Evolutionary conservation across 257 asterid genomes (phyloP), one percentile per base, ranked within the genome.

Genomic region (Schizonepeta tenuifolia): DNA sequence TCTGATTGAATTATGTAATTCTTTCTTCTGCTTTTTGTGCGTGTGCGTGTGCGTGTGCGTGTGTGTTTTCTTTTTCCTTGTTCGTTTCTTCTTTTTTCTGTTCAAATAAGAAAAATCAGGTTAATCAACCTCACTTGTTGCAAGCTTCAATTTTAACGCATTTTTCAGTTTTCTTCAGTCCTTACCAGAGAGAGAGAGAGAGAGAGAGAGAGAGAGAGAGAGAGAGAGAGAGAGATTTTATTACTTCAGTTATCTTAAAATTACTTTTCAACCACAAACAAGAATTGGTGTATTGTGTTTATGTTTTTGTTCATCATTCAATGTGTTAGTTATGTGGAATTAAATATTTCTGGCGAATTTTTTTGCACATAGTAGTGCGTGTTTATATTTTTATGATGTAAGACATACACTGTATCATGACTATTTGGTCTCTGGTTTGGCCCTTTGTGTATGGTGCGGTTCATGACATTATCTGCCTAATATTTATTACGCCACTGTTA

Each of bases 401-500:
- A 33, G 57, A 72, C 18, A 56, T 65, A 56, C 44, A 53, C 5
- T 33, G 47, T 9, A 70, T 46, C 47, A 36, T 21, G 5, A 54
- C 4, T 21, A 18, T 20, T 24, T 4, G 5, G 24, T 3, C 9
- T 8, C 2, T 51, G 12, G 57, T 38, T 38, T 38, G 43, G 26
- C 57, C 55, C 43, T 5, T 71, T 46, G 40, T 55, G 14, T 35
- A 44, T 57, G 66, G 43, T 46, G 49, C 15, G 28, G 56, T 18
- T 70, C 35, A 71, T 44, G 15, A 67, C 69, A 33, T 7, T 46
- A 61, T 53, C 74, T 77, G 58, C 66, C 65, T 67, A 28, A 15
- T 31, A 35, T 64, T 69, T 33, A 70, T 62, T 11, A 2, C 1
- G 22, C 28, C 7, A 15, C 18, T 43, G 35, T 73, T 18, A 26